These are phyloP conservation scores for Rhodotorula paludigena DNA, from an alignment of 768 basidiomycete genomes.

Conservation along the genomic window DNA sequence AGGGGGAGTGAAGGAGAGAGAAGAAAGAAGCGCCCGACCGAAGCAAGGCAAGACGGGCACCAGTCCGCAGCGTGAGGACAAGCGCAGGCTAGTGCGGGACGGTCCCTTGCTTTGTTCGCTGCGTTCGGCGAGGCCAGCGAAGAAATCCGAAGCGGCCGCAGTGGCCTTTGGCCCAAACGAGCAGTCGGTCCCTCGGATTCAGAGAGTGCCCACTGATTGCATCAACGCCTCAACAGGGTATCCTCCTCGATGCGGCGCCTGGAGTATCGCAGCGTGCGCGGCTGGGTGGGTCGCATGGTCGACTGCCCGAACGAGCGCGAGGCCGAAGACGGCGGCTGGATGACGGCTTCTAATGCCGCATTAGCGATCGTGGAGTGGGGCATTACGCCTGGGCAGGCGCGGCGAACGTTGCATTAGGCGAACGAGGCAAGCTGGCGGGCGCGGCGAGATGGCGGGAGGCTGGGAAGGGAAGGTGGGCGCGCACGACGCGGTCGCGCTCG, in stretches of 20 bases:
- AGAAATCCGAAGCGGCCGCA: too few species aligned
- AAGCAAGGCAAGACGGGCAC: background rate
- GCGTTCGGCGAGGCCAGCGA: too few species aligned
- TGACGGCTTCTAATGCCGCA: background rate
- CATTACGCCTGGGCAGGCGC: background rate
- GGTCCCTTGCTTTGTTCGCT: too few species aligned
- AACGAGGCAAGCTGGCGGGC: background rate
- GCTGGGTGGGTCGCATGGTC: background rate
- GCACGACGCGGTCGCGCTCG: background rate
- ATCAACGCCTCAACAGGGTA: too few species aligned
- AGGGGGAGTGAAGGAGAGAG: background rate
- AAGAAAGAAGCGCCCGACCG: conserved; percentile 1
- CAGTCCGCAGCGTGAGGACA: background rate
- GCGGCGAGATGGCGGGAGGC: conserved; percentile 1
- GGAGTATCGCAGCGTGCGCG: too few species aligned
- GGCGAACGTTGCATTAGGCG: background rate
- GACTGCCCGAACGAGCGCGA: too few species aligned
- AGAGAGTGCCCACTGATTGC: too few species aligned
- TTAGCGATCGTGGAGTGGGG: background rate
- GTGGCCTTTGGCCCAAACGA: too few species aligned
- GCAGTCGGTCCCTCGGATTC: too few species aligned
- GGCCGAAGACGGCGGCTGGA: background rate
- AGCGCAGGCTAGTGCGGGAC: too few species aligned
- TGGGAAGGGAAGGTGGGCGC: background rate
- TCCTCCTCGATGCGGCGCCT: too few species aligned